These are phyloP conservation scores for Mortierella sp. DNA, from an alignment of 371 early-diverging fungal species.

Conservation along the genomic window DNA sequence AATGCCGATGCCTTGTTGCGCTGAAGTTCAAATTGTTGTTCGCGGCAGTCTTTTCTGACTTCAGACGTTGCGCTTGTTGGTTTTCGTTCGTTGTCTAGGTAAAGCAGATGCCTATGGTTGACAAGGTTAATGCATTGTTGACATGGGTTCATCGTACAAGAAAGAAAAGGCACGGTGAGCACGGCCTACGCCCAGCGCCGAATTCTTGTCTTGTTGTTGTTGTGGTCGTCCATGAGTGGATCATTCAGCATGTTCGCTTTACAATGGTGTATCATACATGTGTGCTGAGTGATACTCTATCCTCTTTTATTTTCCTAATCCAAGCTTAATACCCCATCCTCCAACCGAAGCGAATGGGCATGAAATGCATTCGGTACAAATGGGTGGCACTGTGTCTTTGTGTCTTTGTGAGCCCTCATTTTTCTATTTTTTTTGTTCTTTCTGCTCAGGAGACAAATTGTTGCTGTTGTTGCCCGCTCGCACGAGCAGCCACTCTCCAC, in stretches of 20 bases:
- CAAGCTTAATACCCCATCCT: background rate
- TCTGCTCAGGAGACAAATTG: background rate
- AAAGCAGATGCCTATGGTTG: background rate
- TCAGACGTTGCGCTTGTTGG: background rate
- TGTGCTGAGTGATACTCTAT: slow-evolving; percentile 1
- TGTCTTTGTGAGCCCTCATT: slow-evolving; percentile 5
- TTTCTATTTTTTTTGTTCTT: background rate
- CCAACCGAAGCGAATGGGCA: slow-evolving; percentile 7
- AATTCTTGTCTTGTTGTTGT: background rate
- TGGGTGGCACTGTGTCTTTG: background rate
- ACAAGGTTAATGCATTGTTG: slow-evolving; percentile 7
- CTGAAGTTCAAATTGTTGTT: too few relatives aligned
- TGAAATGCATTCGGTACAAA: background rate
- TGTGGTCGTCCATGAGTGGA: background rate
- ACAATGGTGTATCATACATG: background rate
- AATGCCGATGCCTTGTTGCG: too few relatives aligned
- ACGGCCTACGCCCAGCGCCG: background rate
- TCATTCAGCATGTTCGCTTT: background rate
- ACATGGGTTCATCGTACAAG: background rate
- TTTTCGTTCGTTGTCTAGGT: background rate
- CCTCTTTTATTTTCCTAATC: background rate
- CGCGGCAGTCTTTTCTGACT: background rate
- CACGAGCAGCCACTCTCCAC: slow-evolving; percentile 8
- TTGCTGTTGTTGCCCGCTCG: background rate
- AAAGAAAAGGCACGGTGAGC: background rate